Evolutionary conservation across 768 basidiomycete species (phyloP), one percentile per base, ranked within the genome.

Genomic region (Russula sp.): DNA sequence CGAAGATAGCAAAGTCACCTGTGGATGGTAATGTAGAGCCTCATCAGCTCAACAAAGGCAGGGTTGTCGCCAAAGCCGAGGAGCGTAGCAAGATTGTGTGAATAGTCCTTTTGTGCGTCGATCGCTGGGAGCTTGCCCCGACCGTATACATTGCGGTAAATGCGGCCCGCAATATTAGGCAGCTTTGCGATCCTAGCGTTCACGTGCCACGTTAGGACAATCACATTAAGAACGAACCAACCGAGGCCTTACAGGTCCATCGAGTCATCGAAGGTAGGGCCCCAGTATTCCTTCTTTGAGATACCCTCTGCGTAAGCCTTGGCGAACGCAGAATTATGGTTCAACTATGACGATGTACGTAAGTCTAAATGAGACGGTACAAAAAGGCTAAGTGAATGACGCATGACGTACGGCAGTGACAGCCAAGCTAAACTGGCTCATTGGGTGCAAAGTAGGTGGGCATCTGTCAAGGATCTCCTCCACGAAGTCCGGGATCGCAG

Each of bases 11-110:
- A 2, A 41, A 54, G 66, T 49, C 52, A 85, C 82, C 87, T 94
- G 83, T 98, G 96, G 71, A 98, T 95, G 68, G 94, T 96, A 75
- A 98, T 85, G 80, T 98, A 98, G 52, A 98, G 83, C 65, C 96
- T 83, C 75, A 98, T 83, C 58, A 98, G 83, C 77, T 98, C 96
- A 60, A 97, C 91, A 66, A 98, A 97, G 29, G 82, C 86, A 50
- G 80, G 76, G 68, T 93, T 89, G 60, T 92, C 88, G 58, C 89
- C 91, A 71, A 92, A 97, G 63, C 96, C 96, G 58, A 98, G 89
- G 55, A 97, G 84, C 67, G 84, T 85, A 49, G 94, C 81, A 65
- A 98, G 81, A 74, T 98, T 98, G 73, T 83, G 80, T 8, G 91
- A 92, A 71, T 94, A 93, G 69, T 95, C 96, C 75, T 93, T 95